Evolutionary conservation across 495 filamentous ascomycete species (phyloP).

Genomic region (Neurospora sp.): DNA sequence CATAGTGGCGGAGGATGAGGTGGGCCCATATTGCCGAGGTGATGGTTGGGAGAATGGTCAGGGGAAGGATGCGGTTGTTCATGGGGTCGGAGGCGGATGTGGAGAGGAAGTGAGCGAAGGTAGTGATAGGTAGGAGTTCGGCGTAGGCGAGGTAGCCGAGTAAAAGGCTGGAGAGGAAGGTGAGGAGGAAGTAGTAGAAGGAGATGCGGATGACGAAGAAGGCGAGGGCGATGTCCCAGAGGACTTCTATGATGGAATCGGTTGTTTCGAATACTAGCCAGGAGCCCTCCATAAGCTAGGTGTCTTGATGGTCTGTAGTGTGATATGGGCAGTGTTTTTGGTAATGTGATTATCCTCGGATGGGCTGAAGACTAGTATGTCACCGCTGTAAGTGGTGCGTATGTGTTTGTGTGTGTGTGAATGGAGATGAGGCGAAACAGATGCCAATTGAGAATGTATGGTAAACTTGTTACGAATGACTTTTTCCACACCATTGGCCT

Average conservation of each 20-base stretch:
- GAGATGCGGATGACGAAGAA: conserved; percentile 20
- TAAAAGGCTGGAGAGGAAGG: conserved; percentile 2
- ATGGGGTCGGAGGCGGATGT: not conserved
- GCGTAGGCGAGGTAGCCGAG: conserved; percentile 1
- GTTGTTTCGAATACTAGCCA: conserved; percentile 16
- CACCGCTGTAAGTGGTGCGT: not conserved
- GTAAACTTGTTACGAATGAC: not conserved
- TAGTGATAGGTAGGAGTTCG: not conserved
- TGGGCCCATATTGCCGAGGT: conserved; percentile 8
- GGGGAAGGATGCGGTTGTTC: not conserved
- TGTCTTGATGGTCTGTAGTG: not conserved
- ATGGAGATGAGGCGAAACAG: not conserved
- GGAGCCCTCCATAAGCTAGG: not conserved
- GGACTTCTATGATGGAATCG: conserved; percentile 21
- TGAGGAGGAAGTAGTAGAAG: conserved; percentile 15
- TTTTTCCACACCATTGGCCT: not conserved
- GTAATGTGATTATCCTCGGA: not conserved
- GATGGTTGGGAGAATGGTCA: conserved; percentile 1
- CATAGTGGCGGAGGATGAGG: conserved; percentile 7
- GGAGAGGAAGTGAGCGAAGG: not conserved
- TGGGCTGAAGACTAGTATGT: not conserved
- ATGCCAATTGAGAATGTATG: not conserved
- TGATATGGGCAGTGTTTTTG: not conserved
- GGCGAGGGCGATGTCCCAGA: conserved; percentile 26
- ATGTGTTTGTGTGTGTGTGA: not conserved